Conservation (phyloP, 805 yeast genomes). For the Ogataea parapolymorpha region DNA sequence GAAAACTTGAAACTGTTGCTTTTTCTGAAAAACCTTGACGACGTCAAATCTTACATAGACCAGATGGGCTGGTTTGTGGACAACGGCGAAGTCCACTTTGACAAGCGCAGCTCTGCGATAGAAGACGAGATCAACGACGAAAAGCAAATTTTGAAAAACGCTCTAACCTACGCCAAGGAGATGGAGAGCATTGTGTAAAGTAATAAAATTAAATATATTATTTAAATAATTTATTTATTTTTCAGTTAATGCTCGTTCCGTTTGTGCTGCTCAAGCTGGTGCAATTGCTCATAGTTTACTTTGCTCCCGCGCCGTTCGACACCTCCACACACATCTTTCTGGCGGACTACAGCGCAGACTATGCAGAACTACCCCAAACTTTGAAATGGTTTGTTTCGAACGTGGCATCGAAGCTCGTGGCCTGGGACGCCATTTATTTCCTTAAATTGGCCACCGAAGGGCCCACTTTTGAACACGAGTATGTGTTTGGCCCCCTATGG, state of each 20-base stretch:
- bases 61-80: conserved; percentile 57
- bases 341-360: conserved; percentile 19
- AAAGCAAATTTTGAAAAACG: conserved; percentile 56
- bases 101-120: conserved; percentile 24
- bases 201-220: not conserved
- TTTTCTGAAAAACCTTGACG: conserved; percentile 54
- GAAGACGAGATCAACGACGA: conserved; percentile 37
- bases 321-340: conserved; percentile 42
- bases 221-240: not conserved
- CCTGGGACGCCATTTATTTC: conserved; percentile 89
- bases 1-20: conserved; percentile 79
- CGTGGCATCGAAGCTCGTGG: conserved; percentile 51
- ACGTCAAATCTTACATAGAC: conserved; percentile 52
- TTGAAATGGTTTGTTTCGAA: conserved; percentile 9
- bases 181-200: conserved; percentile 81
- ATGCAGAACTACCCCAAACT: conserved; percentile 1
- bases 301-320: conserved; percentile 47
- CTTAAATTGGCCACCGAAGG: conserved; percentile 50
- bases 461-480: conserved; percentile 77
- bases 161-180: conserved; percentile 84
- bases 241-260: conserved; percentile 11
- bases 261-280: conserved; percentile 35
- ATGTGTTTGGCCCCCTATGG: conserved; percentile 85
- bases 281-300: conserved; percentile 37
- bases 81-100: conserved; percentile 49